Evolutionary conservation across 345 rosid species (phyloP).

Genomic region (Syzygium grande): DNA sequence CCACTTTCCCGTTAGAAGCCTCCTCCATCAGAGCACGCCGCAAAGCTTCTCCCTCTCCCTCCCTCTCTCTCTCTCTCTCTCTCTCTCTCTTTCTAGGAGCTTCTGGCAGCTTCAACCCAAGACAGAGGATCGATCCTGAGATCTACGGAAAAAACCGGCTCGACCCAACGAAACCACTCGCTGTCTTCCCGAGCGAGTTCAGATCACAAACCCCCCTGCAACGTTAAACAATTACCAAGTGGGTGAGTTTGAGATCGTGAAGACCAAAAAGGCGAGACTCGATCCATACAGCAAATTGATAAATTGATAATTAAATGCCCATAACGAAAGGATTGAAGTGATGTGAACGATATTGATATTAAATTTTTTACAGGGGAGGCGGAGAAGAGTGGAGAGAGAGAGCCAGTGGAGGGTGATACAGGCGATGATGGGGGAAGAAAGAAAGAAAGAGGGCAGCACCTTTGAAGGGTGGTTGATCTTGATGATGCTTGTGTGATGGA

Average conservation of each 20-base stretch:
- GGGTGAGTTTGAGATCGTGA: background rate
- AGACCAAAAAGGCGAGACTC: background rate
- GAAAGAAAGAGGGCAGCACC: background rate
- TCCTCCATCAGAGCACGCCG: slow-evolving; percentile 2
- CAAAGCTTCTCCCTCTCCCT: background rate
- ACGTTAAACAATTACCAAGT: background rate
- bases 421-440: background rate
- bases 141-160: background rate
- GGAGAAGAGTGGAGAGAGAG: background rate
- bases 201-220: background rate
- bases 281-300: background rate
- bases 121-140: background rate
- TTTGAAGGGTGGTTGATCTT: background rate
- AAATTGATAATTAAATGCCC: background rate
- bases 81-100: background rate
- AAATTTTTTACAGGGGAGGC: background rate
- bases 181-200: background rate
- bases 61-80: background rate
- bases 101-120: background rate
- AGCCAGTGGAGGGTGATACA: background rate
- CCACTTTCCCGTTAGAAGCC: slow-evolving; percentile 5
- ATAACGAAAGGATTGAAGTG: background rate
- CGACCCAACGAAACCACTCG: background rate
- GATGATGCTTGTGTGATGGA: background rate
- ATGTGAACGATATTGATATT: background rate